Conservation (phyloP, 768 basidiomycete genomes). For the Tremella yokohamensis region DNA sequence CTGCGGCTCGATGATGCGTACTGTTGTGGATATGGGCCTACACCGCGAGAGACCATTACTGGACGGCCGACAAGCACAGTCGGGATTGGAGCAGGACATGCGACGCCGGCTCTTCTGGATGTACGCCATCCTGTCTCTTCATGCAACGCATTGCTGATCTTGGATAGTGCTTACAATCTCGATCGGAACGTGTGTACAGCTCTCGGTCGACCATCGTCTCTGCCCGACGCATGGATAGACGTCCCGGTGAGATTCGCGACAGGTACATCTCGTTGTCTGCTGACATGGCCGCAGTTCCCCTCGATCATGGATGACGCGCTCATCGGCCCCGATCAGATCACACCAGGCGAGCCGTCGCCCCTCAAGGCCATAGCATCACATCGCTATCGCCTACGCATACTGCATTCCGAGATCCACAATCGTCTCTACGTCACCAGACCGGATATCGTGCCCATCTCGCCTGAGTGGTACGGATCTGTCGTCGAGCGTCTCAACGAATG, state of each 20-base stretch:
- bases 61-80: neutral
- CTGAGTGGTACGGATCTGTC: constrained; percentile 12
- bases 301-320: constrained; percentile 10
- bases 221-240: constrained; percentile 20
- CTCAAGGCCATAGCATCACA: constrained; percentile 14
- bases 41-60: constrained; percentile 9
- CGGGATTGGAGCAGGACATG: constrained; percentile 20
- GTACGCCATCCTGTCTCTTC: constrained; percentile 7
- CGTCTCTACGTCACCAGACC: constrained; percentile 14
- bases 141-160: constrained; percentile 4
- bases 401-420: constrained; percentile 21
- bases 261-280: too few species aligned
- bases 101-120: constrained; percentile 23
- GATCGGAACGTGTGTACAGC: constrained; percentile 16
- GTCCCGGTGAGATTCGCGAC: too few species aligned
- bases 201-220: constrained; percentile 14
- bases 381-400: constrained; percentile 12
- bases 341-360: too few species aligned
- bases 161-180: constrained; percentile 20
- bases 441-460: neutral
- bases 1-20: constrained; percentile 11
- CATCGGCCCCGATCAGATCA: neutral
- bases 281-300: too few species aligned
- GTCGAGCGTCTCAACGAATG: constrained; percentile 4
- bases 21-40: constrained; percentile 14